These are phyloP conservation scores for Coemansia sp. DNA, from an alignment of 192 early-diverging fungal genomes.

Conservation along the genomic window DNA sequence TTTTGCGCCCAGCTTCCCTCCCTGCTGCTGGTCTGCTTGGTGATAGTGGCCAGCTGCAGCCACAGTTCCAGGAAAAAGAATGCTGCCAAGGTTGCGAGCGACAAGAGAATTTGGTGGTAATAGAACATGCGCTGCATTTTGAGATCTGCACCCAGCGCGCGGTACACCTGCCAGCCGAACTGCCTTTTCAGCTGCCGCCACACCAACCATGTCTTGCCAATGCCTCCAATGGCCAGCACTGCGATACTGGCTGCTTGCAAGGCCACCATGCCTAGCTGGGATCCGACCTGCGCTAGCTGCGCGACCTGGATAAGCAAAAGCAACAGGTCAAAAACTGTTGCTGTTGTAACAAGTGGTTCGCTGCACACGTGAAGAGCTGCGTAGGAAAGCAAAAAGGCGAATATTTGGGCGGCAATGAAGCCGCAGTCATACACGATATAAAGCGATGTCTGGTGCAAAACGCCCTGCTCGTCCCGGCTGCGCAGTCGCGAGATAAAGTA, in stretches of 20 bases:
- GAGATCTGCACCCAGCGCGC: constrained; percentile 45
- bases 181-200: constrained; percentile 39
- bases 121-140: constrained; percentile 51
- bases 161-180: constrained; percentile 52
- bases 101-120: constrained; percentile 32
- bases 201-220: constrained; percentile 20
- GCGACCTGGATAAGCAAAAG: constrained; percentile 19
- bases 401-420: constrained; percentile 26
- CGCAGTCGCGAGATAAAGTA: constrained; percentile 15
- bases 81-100: constrained; percentile 23
- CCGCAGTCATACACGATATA: constrained; percentile 32
- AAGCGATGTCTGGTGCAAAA: constrained; percentile 5
- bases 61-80: constrained; percentile 45
- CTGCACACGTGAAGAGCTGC: constrained; percentile 24
- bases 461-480: background rate
- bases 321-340: constrained; percentile 32
- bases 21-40: constrained; percentile 21
- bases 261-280: constrained; percentile 3
- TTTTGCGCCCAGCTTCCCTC: constrained; percentile 18
- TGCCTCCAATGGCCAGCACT: constrained; percentile 13
- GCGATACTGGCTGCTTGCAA: constrained; percentile 23
- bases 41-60: constrained; percentile 53
- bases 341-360: constrained; percentile 21
- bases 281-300: constrained; percentile 20
- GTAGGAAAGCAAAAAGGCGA: constrained; percentile 13